Evolutionary conservation across 176 grass and related monocot species (phyloP), one percentile per base, ranked within the genome.

Genomic region (Pontederia paniculata): DNA sequence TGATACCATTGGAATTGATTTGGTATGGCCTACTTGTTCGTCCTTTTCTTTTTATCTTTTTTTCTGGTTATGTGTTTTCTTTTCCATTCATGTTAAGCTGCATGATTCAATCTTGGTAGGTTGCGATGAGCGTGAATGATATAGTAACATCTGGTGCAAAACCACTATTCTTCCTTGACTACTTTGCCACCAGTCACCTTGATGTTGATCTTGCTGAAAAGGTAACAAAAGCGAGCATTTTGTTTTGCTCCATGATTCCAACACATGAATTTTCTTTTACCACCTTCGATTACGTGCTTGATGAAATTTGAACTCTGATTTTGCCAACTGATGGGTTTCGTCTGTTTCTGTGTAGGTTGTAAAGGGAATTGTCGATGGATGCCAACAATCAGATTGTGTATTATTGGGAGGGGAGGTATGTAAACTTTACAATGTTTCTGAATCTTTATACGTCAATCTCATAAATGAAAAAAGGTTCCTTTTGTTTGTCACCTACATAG

Each of bases 61-160:
- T 42, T 2, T 8, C 21, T 44, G 2, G 12, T 58, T 62, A n/a
- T n/a, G 3, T 31, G 4, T 19, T 55, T 8, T 57, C 21, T 17
- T 20, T 0, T 60, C 18, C 14, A 60, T 10, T 68, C 52, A 18
- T 2, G 65, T 25, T 48, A 21, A 57, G 15, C 21, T 42, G 52
- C 42, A 37, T 60, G 60, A 48, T 60, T 48, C 49, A 37, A 13
- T 67, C 7, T 43, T 14, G 50, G 10, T 67, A 98, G 93, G 93
- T 98, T 19, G 86, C 93, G 62, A 98, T 98, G 93, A 98, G 93
- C 44, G 93, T 98, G 22, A 98, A 98, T 65, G 86, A 98, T 66
- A 91, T 98, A 59, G 62, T 98, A 66, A 98, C 93, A 21, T 88
- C 87, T 4, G 93, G 93, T 25, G 93, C 93, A 16, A 82, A 88